phyloP scores from a whole-genome alignment of 2,329 filamentous ascomycete genomes.

The Emmonsia crescens region DNA sequence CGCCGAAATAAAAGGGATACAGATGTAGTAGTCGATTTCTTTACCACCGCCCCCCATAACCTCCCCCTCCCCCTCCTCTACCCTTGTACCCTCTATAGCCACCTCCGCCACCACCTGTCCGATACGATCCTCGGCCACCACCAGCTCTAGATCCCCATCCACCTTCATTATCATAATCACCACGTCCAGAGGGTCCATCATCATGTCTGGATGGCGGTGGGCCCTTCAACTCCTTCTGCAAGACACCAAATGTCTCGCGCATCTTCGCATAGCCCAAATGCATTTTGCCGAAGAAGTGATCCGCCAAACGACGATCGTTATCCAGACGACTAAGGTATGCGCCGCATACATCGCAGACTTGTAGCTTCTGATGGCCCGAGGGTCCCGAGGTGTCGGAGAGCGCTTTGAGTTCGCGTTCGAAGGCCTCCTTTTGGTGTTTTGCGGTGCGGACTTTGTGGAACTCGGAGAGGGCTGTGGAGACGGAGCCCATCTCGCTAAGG shows the following conservation, averaged over 20 bases:
- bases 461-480: slow-evolving; percentile 74
- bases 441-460: slow-evolving; percentile 75
- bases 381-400: slow-evolving; percentile 87
- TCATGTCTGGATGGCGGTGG: slow-evolving; percentile 50
- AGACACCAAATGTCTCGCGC: slow-evolving; percentile 81
- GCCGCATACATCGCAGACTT: slow-evolving; percentile 97
- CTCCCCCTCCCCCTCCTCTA: slow-evolving; percentile 31
- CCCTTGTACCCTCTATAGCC: slow-evolving; percentile 34
- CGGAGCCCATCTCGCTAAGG: slow-evolving; percentile 68
- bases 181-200: slow-evolving; percentile 32
- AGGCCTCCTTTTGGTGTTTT: slow-evolving; percentile 68
- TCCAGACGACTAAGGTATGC: slow-evolving; percentile 87
- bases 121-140: slow-evolving; percentile 29
- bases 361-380: slow-evolving; percentile 90
- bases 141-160: slow-evolving; percentile 42
- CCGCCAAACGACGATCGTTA: slow-evolving; percentile 84
- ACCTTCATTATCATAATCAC: slow-evolving; percentile 43
- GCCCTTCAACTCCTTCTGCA: slow-evolving; percentile 76
- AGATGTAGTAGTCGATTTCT: neutral
- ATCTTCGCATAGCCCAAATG: slow-evolving; percentile 96
- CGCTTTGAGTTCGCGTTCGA: slow-evolving; percentile 78
- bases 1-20: slow-evolving; percentile 7
- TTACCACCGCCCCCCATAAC: slow-evolving; percentile 32
- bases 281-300: slow-evolving; percentile 99
- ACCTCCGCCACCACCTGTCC: slow-evolving; percentile 37